phyloP scores from a whole-genome alignment of 2,329 filamentous ascomycete species.

The Alternaria panax region DNA sequence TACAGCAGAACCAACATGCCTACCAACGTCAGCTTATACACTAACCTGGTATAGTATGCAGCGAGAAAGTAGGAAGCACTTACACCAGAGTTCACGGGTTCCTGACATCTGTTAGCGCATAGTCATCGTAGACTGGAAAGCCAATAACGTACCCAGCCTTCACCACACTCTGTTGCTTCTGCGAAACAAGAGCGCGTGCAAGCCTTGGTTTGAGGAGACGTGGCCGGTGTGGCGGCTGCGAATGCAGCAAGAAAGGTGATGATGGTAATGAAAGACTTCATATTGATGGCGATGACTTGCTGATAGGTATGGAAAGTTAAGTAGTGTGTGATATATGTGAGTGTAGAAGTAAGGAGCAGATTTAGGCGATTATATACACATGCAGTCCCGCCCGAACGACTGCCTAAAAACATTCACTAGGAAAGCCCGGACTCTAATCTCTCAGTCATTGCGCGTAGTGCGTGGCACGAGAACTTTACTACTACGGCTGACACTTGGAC shows the following conservation, averaged over 20 bases:
- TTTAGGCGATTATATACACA: background rate
- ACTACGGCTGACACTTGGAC: background rate
- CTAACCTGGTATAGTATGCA: background rate
- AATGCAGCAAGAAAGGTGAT: background rate
- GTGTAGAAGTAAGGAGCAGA: background rate
- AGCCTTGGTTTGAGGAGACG: background rate
- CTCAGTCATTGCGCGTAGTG: background rate
- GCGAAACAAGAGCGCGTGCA: background rate
- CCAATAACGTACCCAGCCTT: background rate
- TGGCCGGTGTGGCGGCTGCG: background rate
- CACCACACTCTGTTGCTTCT: background rate
- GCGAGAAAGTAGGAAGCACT: background rate
- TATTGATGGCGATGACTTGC: background rate
- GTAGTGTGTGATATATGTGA: background rate
- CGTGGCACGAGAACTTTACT: background rate
- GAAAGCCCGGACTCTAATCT: background rate
- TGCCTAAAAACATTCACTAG: background rate
- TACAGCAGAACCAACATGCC: slow-evolving; percentile 3
- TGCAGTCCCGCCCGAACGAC: background rate
- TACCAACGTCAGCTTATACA: background rate
- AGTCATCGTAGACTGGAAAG: background rate
- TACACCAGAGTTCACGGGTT: background rate
- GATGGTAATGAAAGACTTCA: background rate
- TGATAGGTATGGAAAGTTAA: background rate
- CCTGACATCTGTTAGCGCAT: background rate